Evolutionary conservation across 345 rosid species (phyloP).

Genomic region (Abelmoschus esculentus): DNA sequence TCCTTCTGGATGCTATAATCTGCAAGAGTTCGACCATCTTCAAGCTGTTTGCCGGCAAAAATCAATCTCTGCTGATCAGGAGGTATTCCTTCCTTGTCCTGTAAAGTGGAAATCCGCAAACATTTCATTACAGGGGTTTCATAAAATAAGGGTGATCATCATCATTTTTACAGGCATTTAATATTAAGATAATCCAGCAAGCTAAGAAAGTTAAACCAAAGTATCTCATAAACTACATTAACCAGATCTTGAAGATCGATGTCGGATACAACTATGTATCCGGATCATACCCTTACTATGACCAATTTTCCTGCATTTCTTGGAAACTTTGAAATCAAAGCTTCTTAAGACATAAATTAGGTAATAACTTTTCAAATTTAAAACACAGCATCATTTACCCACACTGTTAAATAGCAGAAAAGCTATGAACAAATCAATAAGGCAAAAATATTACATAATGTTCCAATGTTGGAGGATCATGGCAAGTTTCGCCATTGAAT

Average conservation of each 20-base stretch:
- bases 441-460: neutral
- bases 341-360: neutral
- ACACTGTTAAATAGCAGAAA: neutral
- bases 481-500: neutral
- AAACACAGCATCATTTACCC: neutral
- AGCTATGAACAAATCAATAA: too few relatives aligned
- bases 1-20: slow-evolving; percentile 94
- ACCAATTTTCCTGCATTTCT: neutral
- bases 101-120: slow-evolving; percentile 8
- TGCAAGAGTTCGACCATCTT: slow-evolving; percentile 87
- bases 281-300: neutral
- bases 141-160: too few relatives aligned
- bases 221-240: neutral
- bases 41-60: slow-evolving; percentile 92
- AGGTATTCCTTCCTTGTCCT: slow-evolving; percentile 97
- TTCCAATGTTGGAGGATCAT: neutral
- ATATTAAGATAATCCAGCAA: too few relatives aligned
- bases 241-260: neutral
- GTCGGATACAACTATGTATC: neutral
- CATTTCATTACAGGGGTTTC: neutral
- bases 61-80: slow-evolving; percentile 93
- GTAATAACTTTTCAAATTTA: neutral
- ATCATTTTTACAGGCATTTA: too few relatives aligned
- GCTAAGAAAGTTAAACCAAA: neutral
- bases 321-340: neutral